These are phyloP conservation scores for Takashimella koratensis DNA, from an alignment of 1,284 basidiomycete genomes.

Conservation along the genomic window DNA sequence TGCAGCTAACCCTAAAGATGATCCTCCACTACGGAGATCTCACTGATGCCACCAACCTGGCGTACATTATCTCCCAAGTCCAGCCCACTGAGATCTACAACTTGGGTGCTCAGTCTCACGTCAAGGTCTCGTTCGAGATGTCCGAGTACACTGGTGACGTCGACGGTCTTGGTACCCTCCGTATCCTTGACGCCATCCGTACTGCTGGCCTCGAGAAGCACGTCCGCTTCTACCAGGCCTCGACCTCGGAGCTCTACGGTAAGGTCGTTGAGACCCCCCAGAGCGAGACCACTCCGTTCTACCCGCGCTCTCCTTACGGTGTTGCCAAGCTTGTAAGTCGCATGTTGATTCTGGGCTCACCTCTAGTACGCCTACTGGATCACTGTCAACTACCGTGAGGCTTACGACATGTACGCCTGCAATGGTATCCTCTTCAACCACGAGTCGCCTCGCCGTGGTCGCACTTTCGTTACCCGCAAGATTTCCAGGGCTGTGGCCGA, in stretches of 20 bases:
- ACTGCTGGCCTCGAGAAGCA: constrained; percentile 64
- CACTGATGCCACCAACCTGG: constrained; percentile 84
- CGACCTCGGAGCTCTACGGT: constrained; percentile 88
- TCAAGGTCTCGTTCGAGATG: constrained; percentile 96
- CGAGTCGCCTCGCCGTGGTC: constrained; percentile 82
- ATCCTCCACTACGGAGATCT: constrained; percentile 83
- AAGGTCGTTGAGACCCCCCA: constrained; percentile 88
- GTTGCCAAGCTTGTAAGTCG: constrained; percentile 90
- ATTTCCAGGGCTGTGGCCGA: constrained; percentile 85
- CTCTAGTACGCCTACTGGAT: constrained; percentile 49
- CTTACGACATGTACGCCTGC: constrained; percentile 87
- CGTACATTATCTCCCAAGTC: constrained; percentile 86
- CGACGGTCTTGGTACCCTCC: constrained; percentile 83
- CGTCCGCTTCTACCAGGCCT: constrained; percentile 60
- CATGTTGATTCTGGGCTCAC: too few species aligned
- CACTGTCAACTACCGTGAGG: constrained; percentile 54
- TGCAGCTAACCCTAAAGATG: constrained; percentile 55
- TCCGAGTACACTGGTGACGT: constrained; percentile 94
- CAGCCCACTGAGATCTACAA: constrained; percentile 90
- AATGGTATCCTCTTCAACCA: constrained; percentile 92
- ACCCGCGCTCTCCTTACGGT: constrained; percentile 86
- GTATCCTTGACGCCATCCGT: constrained; percentile 84
- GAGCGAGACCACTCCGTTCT: constrained; percentile 87
- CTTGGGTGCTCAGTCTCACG: constrained; percentile 91
- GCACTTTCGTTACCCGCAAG: constrained; percentile 91